Evolutionary conservation across 352 stramenopile genomes (phyloP), one percentile per base, ranked within the genome.

Genomic region (Phytophthora nicotianae): DNA sequence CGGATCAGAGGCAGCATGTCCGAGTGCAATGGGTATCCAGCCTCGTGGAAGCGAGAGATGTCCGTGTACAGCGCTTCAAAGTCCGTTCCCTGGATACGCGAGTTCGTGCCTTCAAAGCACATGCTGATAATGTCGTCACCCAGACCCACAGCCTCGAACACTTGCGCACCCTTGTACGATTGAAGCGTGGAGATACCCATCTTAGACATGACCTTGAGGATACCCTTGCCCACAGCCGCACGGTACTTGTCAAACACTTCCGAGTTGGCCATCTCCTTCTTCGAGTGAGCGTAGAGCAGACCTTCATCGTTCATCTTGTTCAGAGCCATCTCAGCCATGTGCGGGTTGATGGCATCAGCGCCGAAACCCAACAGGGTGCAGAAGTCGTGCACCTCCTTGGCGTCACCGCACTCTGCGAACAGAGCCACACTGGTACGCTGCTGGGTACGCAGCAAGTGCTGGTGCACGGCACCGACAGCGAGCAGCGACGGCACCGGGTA

Each of bases 301-400:
- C 95, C 95, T 77, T 98, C 93, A 26, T 79, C 73, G 71, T 98
- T 98, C 88, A 99, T 98, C 74, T 98, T 98, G 56, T 83, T 90
- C 37, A 99, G 74, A 3, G 93, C 93, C 62, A 98, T 88, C 65
- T 98, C 98, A 7, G 95, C 95, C 78, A 98, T 96, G 79, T 98
- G 97, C 10, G 96, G 96, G 58, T 93, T 98, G 27, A 99, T 89
- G 50, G 87, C 95, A 75, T 98, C 95, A 55, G 93, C 97, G 50
- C 96, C 96, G 69, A 97, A 99, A 27, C 94, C 94, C 56, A 98
- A 81, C 19, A 98, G 74, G 2, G 92, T 97, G 32, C 91, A 93
- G 74, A 97, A 97, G 71, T 98, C 94, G 67, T 98, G 93, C n/a
- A 98, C 95, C 81, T 99, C 96, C 70, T 97, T 97, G 6, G 88